Base-by-base conservation (phyloP, 2,329 filamentous ascomycete genomes). In the Phaeomoniella chlamydospora region DNA sequence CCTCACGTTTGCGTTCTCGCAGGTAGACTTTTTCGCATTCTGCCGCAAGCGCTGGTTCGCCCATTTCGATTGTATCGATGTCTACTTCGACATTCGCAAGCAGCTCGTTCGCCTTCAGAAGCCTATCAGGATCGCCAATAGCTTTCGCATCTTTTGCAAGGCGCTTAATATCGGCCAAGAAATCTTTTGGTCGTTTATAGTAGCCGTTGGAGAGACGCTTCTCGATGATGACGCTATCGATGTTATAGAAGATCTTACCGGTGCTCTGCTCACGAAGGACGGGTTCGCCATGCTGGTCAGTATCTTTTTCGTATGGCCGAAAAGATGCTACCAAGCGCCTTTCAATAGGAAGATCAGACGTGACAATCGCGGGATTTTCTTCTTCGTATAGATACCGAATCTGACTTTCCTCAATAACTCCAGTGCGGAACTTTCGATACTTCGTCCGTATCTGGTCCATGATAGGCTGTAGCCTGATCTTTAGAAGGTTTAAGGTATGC, bases 171-270 rank as follows among this genome's bases (percentile, higher is more conserved):
- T 98, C 90, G 29, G 77, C 77, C 35, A 93, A 60, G 52, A 94
- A 98, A 53, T 94, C 88, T 48, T 79, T 79, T 0, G 87, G 84
- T 9, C 87, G 76, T 47, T 86, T 84, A 58, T 98, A 98, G 58
- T 85, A 98, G 4, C 90, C 90, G 54, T 98, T 96, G 3, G 86
- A 92, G 19, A 98, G 66, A n/a, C 90, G 78, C 54, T 94, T 86
- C 61, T 98, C 90, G 36, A 98, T 94, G 1, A 81, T 88, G 3
- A 80, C 80, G 9, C 88, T 82, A 51, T 96, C 87, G 32, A 98
- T 65, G 47, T 98, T 98, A 64, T 94, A 96, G 56, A 79, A 96
- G 55, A 87, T 90, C 55, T 90, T 94, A 39, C 76, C 76, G 2
- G 76, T 83, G 2, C 70, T 69, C 4, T 74, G 76, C 44, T 96